phyloP scores from a whole-genome alignment of 371 early-diverging fungal species.

The Lichtheimia ramosa region DNA sequence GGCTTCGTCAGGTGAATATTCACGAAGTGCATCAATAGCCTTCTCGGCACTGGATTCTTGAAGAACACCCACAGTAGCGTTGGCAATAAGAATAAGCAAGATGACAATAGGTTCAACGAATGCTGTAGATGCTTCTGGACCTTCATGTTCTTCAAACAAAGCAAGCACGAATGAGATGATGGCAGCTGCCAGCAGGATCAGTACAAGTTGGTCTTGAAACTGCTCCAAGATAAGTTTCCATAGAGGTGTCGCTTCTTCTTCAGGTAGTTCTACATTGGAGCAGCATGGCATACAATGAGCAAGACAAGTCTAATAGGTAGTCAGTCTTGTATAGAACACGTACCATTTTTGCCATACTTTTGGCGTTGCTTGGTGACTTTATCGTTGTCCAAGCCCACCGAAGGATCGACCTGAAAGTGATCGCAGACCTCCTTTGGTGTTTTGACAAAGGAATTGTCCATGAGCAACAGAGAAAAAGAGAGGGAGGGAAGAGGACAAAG shows the following conservation, averaged over 20 bases:
- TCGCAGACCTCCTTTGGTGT: conserved; percentile 67
- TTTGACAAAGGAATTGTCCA: conserved; percentile 71
- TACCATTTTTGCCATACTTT: conserved; percentile 80
- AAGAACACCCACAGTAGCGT: conserved; percentile 95
- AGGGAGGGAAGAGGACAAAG: conserved; percentile 4
- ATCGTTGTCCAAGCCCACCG: conserved; percentile 56
- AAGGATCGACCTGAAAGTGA: conserved; percentile 60
- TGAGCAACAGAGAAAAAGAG: conserved; percentile 20
- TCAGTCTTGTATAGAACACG: not conserved
- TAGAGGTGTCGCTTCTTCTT: conserved; percentile 86
- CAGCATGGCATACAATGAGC: not conserved
- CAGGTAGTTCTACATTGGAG: conserved; percentile 62
- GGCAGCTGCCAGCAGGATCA: conserved; percentile 92
- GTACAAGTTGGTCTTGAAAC: conserved; percentile 96
- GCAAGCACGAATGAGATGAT: conserved; percentile 92
- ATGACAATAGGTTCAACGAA: conserved; percentile 98
- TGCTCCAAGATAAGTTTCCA: conserved; percentile 93
- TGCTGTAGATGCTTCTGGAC: conserved; percentile 65
- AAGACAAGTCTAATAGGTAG: not conserved
- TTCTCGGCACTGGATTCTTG: conserved; percentile 96
- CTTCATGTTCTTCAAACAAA: conserved; percentile 76
- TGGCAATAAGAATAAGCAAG: conserved; percentile 93
- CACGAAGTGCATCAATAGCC: conserved; percentile 94
- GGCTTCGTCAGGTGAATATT: conserved; percentile 95
- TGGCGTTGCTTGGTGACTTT: conserved; percentile 59